Evolutionary conservation across 1,284 basidiomycete species (phyloP), one percentile per base, ranked within the genome.

Genomic region (Malassezia obtusa): DNA sequence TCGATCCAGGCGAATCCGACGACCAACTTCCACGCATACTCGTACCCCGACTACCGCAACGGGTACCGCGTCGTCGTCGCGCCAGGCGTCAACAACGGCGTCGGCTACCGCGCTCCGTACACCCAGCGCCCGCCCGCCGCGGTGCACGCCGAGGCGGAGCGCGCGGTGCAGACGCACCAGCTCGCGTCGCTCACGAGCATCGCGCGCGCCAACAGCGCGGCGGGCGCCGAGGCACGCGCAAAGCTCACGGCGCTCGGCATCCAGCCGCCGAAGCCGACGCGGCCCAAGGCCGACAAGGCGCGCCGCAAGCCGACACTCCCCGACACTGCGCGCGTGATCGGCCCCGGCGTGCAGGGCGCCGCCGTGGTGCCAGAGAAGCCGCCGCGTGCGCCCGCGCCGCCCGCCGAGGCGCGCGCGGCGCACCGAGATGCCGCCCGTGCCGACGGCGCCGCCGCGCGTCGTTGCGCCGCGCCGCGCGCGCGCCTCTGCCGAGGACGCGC

Each of bases 1-100:
- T 70, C 67, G 0, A 62, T 73, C 2, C 66, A 65, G 14, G 71
- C 62, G 4, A 63, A 73, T 45, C 71, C 71, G 4, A 61, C 61
- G 9, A 67, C 61, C 17, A 71, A 71, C 49, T 73, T 61, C 53
- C 68, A 71, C 31, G 61, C 62, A 24, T 61, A 63, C 43, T 41
- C 59, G 7, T 68, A 68, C 50, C 59, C 62, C 22, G 64, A 69
- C 50, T 64, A 64, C 49, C 55, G 62, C 31, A 52, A 63, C 14
- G 60, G 60, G 1, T 67, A 61, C 50, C 57, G 65, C 19, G 68
- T 71, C n/a, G 52, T 69, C 17, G 63, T 61, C 0, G 63, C 67
- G 15, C 43, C 44, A 22, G 61, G 63, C 36, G 60, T 60, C 17
- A 50, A 50, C 15, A 52, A 60, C 4, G 64, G 63, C 36, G 57